Evolutionary conservation across 192 early-diverging fungal genomes (phyloP).

Genomic region (Backusella australiensis): DNA sequence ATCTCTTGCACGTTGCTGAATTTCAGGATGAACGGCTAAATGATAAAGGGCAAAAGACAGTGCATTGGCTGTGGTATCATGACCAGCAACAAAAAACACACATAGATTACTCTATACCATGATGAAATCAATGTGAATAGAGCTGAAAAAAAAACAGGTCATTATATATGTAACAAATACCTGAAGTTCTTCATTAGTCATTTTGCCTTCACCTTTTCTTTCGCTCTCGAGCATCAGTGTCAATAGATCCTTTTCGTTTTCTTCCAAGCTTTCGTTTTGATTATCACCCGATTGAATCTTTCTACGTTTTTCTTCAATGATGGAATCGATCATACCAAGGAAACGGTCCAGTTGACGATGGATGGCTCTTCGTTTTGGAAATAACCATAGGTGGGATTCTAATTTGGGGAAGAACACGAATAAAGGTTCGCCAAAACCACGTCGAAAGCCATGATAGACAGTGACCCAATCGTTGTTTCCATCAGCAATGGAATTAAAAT

Average conservation of each 20-base stretch:
- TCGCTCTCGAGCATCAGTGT: conserved; percentile 32
- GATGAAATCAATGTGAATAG: neutral
- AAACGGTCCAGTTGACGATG: conserved; percentile 16
- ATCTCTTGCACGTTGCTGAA: conserved; percentile 53
- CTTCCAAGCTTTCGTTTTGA: neutral
- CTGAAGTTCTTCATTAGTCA: conserved; percentile 8
- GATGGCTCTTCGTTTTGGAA: neutral
- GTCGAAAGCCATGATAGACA: conserved; percentile 45
- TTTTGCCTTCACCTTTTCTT: neutral
- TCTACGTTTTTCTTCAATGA: conserved; percentile 19
- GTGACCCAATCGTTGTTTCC: conserved; percentile 37
- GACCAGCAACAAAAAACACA: conserved; percentile 58
- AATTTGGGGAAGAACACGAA: conserved; percentile 55
- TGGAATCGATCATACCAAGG: neutral
- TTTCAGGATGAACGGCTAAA: conserved; percentile 47
- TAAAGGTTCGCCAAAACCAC: conserved; percentile 44
- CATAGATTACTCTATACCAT: conserved; percentile 15
- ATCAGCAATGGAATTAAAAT: neutral
- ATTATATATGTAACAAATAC: neutral
- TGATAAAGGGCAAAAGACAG: conserved; percentile 46
- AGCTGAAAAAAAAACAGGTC: neutral
- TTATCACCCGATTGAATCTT: neutral
- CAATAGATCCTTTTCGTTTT: conserved; percentile 29
- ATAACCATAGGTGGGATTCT: conserved; percentile 21
- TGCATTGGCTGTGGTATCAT: conserved; percentile 58